A percentile compares a stretch with the other conserved stretches of the same genome.
Evolutionary conservation across 257 asterid species (phyloP).

Genomic region (Plantago ovata): DNA sequence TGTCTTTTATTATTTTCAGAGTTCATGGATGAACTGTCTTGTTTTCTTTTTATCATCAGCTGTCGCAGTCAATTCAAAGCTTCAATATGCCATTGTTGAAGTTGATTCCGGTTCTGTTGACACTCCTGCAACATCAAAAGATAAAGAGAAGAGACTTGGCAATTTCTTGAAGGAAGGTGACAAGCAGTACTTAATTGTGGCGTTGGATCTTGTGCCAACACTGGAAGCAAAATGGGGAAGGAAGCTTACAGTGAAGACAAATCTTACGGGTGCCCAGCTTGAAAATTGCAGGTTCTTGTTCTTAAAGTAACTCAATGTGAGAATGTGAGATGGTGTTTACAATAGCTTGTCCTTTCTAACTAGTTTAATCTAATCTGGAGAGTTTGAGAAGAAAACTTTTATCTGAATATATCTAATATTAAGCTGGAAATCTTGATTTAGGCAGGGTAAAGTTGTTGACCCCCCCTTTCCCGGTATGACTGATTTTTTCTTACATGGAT

Average conservation of each 20-base stretch:
- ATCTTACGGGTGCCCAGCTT: slow-evolving; percentile 72
- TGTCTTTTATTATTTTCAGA: no score
- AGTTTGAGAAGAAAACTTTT: no score
- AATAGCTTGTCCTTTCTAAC: no score
- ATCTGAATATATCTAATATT: no score
- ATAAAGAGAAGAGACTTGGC: slow-evolving; percentile 64
- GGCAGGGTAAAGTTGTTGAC: no score
- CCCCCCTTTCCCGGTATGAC: no score
- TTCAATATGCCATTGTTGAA: slow-evolving; percentile 87
- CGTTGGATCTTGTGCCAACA: slow-evolving; percentile 73
- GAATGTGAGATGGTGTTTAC: no score
- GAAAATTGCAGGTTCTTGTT: slow-evolving; percentile 71
- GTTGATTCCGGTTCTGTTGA: slow-evolving; percentile 47
- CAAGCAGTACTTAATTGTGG: slow-evolving; percentile 63
- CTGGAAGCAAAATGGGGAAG: slow-evolving; percentile 88
- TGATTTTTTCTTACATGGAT: no score
- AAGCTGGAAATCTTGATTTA: no score
- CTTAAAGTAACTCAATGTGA: background rate
- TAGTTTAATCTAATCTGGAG: no score
- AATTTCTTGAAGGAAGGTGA: slow-evolving; percentile 49
- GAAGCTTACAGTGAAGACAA: slow-evolving; percentile 67
- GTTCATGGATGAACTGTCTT: no score
- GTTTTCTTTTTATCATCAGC: slow-evolving; percentile 42
- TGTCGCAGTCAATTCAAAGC: slow-evolving; percentile 89
- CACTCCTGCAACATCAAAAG: slow-evolving; percentile 35